A percentile compares a stretch with the other conserved stretches of the same genome.
These are phyloP conservation scores for Colletotrichum coccodes DNA, from an alignment of 2,329 filamentous ascomycete species.

Conservation along the genomic window DNA sequence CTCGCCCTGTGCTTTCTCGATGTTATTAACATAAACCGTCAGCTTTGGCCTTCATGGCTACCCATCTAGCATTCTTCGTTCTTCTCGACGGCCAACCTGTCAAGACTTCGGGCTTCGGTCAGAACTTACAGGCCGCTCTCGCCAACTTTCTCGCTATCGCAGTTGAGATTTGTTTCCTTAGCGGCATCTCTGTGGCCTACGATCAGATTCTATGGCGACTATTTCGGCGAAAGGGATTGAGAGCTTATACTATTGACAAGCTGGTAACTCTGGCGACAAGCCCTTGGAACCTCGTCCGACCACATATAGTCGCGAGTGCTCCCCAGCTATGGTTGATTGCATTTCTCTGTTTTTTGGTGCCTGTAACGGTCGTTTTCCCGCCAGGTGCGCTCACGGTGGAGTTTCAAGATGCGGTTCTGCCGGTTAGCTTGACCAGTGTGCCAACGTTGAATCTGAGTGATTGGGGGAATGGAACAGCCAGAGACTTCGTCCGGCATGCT, in stretches of 20 bases:
- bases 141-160: slow-evolving; percentile 86
- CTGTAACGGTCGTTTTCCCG: slow-evolving; percentile 8
- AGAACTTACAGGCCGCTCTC: slow-evolving; percentile 67
- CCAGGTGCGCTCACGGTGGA: slow-evolving; percentile 12
- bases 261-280: background rate
- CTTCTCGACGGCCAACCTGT: background rate
- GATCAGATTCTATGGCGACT: slow-evolving; percentile 6
- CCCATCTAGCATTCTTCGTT: background rate
- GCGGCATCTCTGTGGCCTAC: slow-evolving; percentile 11
- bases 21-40: background rate
- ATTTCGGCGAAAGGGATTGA: background rate
- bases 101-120: background rate
- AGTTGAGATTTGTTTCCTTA: slow-evolving; percentile 74
- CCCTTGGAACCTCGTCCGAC: slow-evolving; percentile 5
- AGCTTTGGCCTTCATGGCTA: slow-evolving; percentile 6
- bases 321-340: background rate
- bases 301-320: background rate
- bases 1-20: background rate
- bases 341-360: background rate
- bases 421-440: background rate
- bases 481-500: background rate
- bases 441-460: slow-evolving; percentile 12
- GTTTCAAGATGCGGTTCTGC: background rate
- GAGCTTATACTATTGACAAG: slow-evolving; percentile 6
- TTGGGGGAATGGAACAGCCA: background rate